Conservation (phyloP, 345 rosid species). For the Dimocarpus longan region DNA sequence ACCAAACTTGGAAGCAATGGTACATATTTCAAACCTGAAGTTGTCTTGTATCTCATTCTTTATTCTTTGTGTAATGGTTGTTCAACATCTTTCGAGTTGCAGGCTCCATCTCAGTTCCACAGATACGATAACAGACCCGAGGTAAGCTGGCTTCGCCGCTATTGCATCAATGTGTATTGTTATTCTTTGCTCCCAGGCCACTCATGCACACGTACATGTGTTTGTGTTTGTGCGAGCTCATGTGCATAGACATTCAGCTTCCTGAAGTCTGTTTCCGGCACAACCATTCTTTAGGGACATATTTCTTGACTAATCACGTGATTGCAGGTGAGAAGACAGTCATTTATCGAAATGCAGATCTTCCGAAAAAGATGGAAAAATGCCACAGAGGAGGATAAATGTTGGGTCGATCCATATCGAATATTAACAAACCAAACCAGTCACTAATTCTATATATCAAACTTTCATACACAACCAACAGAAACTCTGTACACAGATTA, state of each 20-base stretch:
- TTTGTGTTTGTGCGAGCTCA: too few relatives aligned
- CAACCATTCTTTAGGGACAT: background rate
- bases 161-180: background rate
- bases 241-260: background rate
- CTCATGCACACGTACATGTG: too few relatives aligned
- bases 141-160: slow-evolving; percentile 37
- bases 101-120: slow-evolving; percentile 44
- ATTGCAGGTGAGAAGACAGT: slow-evolving; percentile 74
- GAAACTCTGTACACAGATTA: background rate
- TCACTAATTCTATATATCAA: slow-evolving; percentile 7
- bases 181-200: background rate
- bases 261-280: background rate
- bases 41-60: slow-evolving; percentile 18
- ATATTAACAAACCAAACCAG: slow-evolving; percentile 26
- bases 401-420: slow-evolving; percentile 86
- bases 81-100: slow-evolving; percentile 25
- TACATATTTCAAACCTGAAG: slow-evolving; percentile 15
- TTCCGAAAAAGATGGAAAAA: slow-evolving; percentile 70
- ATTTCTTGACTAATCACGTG: background rate
- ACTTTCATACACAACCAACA: background rate
- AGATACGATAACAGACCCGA: slow-evolving; percentile 59
- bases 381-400: slow-evolving; percentile 61
- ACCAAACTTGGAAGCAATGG: slow-evolving; percentile 20
- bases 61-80: background rate
- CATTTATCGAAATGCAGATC: slow-evolving; percentile 69